A percentile compares a stretch with the other conserved stretches of the same genome.
Evolutionary conservation across 768 basidiomycete genomes (phyloP).

Genomic region (Paxillus ammoniavirescens): DNA sequence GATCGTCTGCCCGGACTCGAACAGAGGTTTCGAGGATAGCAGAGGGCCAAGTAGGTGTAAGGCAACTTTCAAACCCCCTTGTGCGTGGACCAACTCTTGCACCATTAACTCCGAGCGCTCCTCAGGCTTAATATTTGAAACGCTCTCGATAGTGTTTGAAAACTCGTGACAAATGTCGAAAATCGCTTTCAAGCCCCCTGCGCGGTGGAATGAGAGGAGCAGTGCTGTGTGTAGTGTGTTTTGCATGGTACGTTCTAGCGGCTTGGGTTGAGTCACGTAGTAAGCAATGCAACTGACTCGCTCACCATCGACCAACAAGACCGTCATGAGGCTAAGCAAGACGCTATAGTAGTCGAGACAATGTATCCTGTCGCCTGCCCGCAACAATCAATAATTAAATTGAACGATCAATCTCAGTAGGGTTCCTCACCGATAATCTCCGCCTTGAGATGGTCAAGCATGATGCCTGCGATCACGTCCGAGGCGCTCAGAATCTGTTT

Average conservation of each 20-base stretch:
- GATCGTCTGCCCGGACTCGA: constrained; percentile 83
- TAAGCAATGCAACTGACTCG: neutral
- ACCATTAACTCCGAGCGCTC: constrained; percentile 56
- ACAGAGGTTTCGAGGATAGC: constrained; percentile 73
- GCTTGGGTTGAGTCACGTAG: neutral
- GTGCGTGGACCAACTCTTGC: constrained; percentile 72
- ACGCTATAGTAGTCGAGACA: constrained; percentile 52
- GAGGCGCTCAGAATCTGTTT: constrained; percentile 76
- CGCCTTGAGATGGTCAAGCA: constrained; percentile 66
- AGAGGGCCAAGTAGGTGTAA: constrained; percentile 75
- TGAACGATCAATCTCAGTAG: constrained; percentile 9
- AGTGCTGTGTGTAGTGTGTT: constrained; percentile 82
- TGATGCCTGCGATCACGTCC: constrained; percentile 63
- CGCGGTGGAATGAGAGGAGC: constrained; percentile 68
- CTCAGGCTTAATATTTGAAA: constrained; percentile 49
- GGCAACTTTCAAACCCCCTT: constrained; percentile 77
- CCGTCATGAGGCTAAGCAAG: constrained; percentile 50
- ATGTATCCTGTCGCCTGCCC: constrained; percentile 39
- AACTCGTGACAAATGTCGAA: constrained; percentile 56
- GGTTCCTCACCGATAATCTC: constrained; percentile 50
- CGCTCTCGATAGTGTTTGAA: constrained; percentile 53
- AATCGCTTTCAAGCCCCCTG: constrained; percentile 70
- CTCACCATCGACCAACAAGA: constrained; percentile 59
- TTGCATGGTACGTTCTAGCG: constrained; percentile 69
- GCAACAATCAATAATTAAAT: constrained; percentile 6